phyloP scores from a whole-genome alignment of 2,329 filamentous ascomycete species.

The Alternaria ventricosa region DNA sequence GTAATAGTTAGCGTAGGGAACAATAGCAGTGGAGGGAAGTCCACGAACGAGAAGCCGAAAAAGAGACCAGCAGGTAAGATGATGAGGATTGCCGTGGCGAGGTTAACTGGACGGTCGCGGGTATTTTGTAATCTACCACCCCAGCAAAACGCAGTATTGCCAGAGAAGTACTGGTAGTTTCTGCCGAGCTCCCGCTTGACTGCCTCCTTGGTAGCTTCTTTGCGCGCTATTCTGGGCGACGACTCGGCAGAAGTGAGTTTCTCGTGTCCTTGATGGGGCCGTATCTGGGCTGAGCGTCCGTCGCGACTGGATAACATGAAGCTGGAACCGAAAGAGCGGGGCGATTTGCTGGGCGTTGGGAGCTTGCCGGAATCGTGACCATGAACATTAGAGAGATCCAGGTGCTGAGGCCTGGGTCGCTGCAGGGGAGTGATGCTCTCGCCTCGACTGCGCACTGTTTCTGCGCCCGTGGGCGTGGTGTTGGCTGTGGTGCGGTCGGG shows the following conservation, averaged over 20 bases:
- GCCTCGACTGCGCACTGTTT: constrained; percentile 68
- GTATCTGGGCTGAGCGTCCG: constrained; percentile 56
- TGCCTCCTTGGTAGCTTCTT: constrained; percentile 50
- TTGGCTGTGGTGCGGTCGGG: constrained; percentile 75
- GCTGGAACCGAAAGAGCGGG: constrained; percentile 76
- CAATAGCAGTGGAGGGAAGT: not conserved
- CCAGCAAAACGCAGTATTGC: constrained; percentile 89
- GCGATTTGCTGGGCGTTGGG: constrained; percentile 70
- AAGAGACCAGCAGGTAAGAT: constrained; percentile 81
- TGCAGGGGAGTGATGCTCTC: constrained; percentile 83
- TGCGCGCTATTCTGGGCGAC: constrained; percentile 67
- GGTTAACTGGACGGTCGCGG: constrained; percentile 83
- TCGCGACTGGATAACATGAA: constrained; percentile 70
- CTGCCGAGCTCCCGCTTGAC: constrained; percentile 62
- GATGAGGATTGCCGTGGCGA: constrained; percentile 83
- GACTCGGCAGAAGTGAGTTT: constrained; percentile 83
- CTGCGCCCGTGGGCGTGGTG: constrained; percentile 70
- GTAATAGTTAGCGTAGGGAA: constrained; percentile 24
- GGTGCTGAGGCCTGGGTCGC: constrained; percentile 60
- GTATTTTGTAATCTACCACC: constrained; percentile 89
- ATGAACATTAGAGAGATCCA: constrained; percentile 67
- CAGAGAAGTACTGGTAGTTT: constrained; percentile 92
- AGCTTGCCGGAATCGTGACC: constrained; percentile 61
- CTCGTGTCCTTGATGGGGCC: constrained; percentile 68
- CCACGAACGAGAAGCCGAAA: constrained; percentile 75